Conservation (phyloP, 2,329 filamentous ascomycete genomes). For the Daldinia eschscholtzii region DNA sequence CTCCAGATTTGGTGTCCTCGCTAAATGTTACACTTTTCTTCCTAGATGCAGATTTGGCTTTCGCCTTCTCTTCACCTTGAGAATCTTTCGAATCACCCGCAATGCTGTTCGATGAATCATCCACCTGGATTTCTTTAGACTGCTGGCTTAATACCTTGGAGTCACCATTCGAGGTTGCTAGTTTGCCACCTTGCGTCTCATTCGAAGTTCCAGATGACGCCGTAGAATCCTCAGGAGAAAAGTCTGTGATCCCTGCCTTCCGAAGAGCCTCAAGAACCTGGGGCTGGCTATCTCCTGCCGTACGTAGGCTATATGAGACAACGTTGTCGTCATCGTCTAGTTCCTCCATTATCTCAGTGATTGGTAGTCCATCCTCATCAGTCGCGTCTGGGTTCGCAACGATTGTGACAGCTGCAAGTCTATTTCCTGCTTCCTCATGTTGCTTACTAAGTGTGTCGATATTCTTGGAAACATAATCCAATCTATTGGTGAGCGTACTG, state of each 20-base stretch:
- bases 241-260: slow-evolving; percentile 77
- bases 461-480: slow-evolving; percentile 92
- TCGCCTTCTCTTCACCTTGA: slow-evolving; percentile 17
- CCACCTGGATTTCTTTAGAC: slow-evolving; percentile 16
- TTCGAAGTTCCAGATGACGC: slow-evolving; percentile 32
- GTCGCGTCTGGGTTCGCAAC: slow-evolving; percentile 70
- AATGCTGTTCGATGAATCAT: slow-evolving; percentile 20
- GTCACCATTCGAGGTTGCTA: slow-evolving; percentile 28
- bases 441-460: slow-evolving; percentile 72
- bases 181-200: slow-evolving; percentile 19
- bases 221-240: slow-evolving; percentile 47
- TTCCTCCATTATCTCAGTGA: slow-evolving; percentile 93
- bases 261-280: slow-evolving; percentile 78
- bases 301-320: slow-evolving; percentile 73
- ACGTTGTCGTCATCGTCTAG: slow-evolving; percentile 92
- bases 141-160: slow-evolving; percentile 13
- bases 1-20: slow-evolving; percentile 67
- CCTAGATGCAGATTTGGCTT: slow-evolving; percentile 24
- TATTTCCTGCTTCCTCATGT: slow-evolving; percentile 74
- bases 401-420: slow-evolving; percentile 73
- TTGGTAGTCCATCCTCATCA: slow-evolving; percentile 78
- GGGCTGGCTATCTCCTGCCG: slow-evolving; percentile 75
- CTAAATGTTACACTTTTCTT: slow-evolving; percentile 75
- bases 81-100: slow-evolving; percentile 6
- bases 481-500: slow-evolving; percentile 76